phyloP scores from a whole-genome alignment of 2,329 filamentous ascomycete species.

The Aspergillus sp. region DNA sequence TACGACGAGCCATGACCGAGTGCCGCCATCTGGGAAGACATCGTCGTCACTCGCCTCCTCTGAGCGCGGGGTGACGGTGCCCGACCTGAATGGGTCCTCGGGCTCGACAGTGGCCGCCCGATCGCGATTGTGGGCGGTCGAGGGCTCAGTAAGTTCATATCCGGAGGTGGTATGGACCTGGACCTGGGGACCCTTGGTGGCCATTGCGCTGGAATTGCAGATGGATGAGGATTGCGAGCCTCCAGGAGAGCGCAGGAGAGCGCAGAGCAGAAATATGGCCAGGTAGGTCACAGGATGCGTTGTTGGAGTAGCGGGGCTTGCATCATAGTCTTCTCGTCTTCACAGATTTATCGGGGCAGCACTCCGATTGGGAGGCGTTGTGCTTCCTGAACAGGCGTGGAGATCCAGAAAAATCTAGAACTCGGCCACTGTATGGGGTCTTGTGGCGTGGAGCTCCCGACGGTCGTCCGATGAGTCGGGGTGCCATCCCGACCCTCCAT shows the following conservation, averaged over 20 bases:
- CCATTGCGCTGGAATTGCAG: not conserved
- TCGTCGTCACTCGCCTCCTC: not conserved
- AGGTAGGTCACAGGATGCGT: not conserved
- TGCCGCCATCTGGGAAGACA: slow-evolving; percentile 35
- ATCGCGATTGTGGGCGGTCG: not conserved
- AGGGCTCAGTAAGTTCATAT: not conserved
- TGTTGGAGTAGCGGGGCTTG: not conserved
- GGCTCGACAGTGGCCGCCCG: not conserved
- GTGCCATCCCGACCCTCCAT: not conserved
- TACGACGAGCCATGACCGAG: slow-evolving; percentile 38
- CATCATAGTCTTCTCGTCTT: not conserved
- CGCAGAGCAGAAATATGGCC: not conserved
- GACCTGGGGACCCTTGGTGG: not conserved
- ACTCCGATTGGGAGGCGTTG: not conserved
- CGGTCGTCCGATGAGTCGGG: not conserved
- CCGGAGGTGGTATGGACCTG: not conserved
- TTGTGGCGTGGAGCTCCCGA: too few species aligned
- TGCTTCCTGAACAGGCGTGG: not conserved
- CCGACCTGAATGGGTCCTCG: not conserved
- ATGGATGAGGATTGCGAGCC: not conserved
- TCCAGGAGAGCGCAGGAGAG: not conserved
- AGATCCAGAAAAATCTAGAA: too few species aligned
- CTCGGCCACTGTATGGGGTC: too few species aligned
- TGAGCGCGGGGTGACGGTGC: not conserved
- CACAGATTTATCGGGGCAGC: not conserved